Conservation (phyloP, 2,329 filamentous ascomycete genomes). For the Coniosporium tulheliwenetii region DNA sequence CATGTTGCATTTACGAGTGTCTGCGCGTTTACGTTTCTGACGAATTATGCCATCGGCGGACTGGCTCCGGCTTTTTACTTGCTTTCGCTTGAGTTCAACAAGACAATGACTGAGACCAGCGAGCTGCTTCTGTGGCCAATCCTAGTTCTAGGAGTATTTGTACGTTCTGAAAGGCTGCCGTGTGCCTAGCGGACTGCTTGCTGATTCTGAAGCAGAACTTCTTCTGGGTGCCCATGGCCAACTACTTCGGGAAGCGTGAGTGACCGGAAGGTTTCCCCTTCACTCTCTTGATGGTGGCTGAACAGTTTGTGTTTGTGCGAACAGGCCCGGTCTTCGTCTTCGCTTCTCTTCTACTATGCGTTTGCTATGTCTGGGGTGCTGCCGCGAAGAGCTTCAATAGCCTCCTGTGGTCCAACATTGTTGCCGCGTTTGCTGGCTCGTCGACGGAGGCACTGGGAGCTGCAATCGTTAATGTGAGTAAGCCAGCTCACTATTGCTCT, state of each 20-base stretch:
- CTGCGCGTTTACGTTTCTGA: slow-evolving; percentile 30
- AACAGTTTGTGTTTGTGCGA: no score
- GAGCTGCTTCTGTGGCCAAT: slow-evolving; percentile 24
- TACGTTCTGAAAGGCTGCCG: not conserved
- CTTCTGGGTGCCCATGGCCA: slow-evolving; percentile 33
- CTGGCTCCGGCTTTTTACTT: slow-evolving; percentile 26
- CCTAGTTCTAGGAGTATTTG: slow-evolving; percentile 30
- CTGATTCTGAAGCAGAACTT: slow-evolving; percentile 20
- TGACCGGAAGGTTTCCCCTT: no score
- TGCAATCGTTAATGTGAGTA: slow-evolving; percentile 17
- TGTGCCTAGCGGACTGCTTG: not conserved
- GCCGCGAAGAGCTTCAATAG: slow-evolving; percentile 23
- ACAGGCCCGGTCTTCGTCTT: slow-evolving; percentile 26
- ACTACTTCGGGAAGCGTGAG: slow-evolving; percentile 28
- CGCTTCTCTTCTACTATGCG: slow-evolving; percentile 26
- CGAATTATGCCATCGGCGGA: slow-evolving; percentile 30
- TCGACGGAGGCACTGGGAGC: slow-evolving; percentile 29
- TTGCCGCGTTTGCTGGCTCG: slow-evolving; percentile 28
- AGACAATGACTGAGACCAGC: slow-evolving; percentile 27
- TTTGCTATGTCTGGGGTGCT: slow-evolving; percentile 32
- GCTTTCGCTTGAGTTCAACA: slow-evolving; percentile 29
- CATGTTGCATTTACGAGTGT: slow-evolving; percentile 26
- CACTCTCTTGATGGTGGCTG: no score
- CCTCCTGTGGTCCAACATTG: slow-evolving; percentile 28
- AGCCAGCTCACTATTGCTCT: no score